Conservation (phyloP, 495 filamentous ascomycete species). For the Penicilliopsis zonata region DNA sequence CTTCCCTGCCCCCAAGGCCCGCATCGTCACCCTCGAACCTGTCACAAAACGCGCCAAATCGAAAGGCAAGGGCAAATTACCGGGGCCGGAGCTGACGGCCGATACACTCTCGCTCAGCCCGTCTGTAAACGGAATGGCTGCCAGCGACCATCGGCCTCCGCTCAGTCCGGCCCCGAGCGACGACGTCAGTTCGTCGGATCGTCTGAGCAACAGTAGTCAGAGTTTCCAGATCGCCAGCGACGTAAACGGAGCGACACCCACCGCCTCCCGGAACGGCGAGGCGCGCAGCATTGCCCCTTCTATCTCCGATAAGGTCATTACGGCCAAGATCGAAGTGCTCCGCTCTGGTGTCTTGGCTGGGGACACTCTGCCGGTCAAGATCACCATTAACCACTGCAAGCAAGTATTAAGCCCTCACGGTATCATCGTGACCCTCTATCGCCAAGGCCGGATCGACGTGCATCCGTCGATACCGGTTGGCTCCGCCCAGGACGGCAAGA, state of each 20-base stretch:
- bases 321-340: slow-evolving; percentile 70
- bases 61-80: slow-evolving; percentile 24
- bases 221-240: slow-evolving; percentile 35
- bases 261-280: slow-evolving; percentile 29
- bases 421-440: slow-evolving; percentile 84
- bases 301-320: slow-evolving; percentile 55
- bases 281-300: slow-evolving; percentile 29
- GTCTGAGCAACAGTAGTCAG: slow-evolving; percentile 44
- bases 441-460: slow-evolving; percentile 84
- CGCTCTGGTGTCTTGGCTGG: slow-evolving; percentile 80
- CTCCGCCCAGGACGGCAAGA: slow-evolving; percentile 46
- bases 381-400: slow-evolving; percentile 76
- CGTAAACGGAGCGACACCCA: slow-evolving; percentile 22
- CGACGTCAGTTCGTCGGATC: slow-evolving; percentile 50
- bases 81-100: slow-evolving; percentile 20
- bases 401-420: slow-evolving; percentile 81
- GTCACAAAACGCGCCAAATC: slow-evolving; percentile 43
- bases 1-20: slow-evolving; percentile 48
- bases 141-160: slow-evolving; percentile 23
- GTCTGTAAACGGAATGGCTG: slow-evolving; percentile 14
- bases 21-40: slow-evolving; percentile 73
- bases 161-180: slow-evolving; percentile 50
- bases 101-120: slow-evolving; percentile 25
- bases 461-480: slow-evolving; percentile 59
- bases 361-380: slow-evolving; percentile 66